phyloP scores from a whole-genome alignment of 2,329 filamentous ascomycete genomes.

The Aspergillus sp. region DNA sequence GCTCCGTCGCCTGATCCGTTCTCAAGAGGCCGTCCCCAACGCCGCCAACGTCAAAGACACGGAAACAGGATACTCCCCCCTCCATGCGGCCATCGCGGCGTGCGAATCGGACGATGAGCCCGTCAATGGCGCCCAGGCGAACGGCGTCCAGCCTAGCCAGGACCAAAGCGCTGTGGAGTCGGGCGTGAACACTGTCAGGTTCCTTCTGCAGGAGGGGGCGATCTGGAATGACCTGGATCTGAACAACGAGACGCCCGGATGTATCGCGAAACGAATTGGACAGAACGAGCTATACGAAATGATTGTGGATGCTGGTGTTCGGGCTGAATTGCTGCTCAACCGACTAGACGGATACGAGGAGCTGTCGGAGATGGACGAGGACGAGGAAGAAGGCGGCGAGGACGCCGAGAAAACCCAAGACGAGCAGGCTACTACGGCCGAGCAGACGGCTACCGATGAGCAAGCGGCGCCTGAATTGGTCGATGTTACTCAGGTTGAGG shows the following conservation, averaged over 20 bases:
- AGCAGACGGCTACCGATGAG: slow-evolving; percentile 36
- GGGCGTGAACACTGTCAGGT: slow-evolving; percentile 66
- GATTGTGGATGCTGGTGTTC: slow-evolving; percentile 84
- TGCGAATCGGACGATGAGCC: slow-evolving; percentile 51
- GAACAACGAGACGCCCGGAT: slow-evolving; percentile 87
- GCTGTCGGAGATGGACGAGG: slow-evolving; percentile 54
- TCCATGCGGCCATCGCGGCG: slow-evolving; percentile 86
- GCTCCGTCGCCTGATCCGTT: slow-evolving; percentile 68
- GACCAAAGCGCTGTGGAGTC: slow-evolving; percentile 50
- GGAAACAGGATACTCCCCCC: slow-evolving; percentile 78
- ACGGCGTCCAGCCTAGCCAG: slow-evolving; percentile 14
- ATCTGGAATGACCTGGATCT: slow-evolving; percentile 96
- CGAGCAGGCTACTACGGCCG: slow-evolving; percentile 35
- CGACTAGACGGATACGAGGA: slow-evolving; percentile 78
- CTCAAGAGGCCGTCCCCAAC: slow-evolving; percentile 45
- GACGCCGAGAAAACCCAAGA: slow-evolving; percentile 32
- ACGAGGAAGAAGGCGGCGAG: slow-evolving; percentile 34
- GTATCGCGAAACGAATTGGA: slow-evolving; percentile 71
- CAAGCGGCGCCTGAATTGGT: slow-evolving; percentile 26
- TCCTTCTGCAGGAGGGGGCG: slow-evolving; percentile 81
- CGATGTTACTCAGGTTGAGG: slow-evolving; percentile 14
- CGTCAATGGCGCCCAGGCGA: slow-evolving; percentile 14
- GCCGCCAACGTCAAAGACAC: slow-evolving; percentile 77
- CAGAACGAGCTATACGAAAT: slow-evolving; percentile 71
- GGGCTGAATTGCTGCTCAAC: slow-evolving; percentile 83